Evolutionary conservation across 257 asterid species (phyloP).

Genomic region (Ilex aquifolium): DNA sequence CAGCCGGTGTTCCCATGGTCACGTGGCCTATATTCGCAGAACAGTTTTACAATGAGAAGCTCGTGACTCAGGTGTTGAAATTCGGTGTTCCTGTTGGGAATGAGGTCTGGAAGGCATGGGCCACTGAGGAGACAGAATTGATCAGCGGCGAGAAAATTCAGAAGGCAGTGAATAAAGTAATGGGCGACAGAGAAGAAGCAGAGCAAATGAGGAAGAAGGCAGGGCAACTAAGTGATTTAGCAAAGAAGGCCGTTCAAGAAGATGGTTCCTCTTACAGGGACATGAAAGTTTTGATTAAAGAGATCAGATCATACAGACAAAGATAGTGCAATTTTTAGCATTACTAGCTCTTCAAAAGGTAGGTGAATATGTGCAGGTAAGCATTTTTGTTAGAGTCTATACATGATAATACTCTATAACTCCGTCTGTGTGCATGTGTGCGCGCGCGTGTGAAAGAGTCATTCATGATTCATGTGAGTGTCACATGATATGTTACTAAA

Average conservation of each 20-base stretch:
- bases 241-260: constrained; percentile 11
- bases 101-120: constrained; percentile 10
- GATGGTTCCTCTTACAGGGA: constrained; percentile 25
- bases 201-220: constrained; percentile 4
- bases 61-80: constrained; percentile 4
- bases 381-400: no score
- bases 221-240: background rate
- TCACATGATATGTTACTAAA: no score
- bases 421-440: no score
- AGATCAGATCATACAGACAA: constrained; percentile 4
- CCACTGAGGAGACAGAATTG: background rate
- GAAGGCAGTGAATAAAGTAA: constrained; percentile 7
- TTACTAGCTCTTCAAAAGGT: no score
- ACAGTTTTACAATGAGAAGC: constrained; percentile 28
- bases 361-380: no score
- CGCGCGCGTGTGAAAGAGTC: no score
- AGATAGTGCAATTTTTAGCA: no score
- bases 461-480: no score
- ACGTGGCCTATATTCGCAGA: constrained; percentile 33
- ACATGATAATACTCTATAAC: no score
- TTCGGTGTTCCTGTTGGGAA: constrained; percentile 19
- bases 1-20: constrained; percentile 23
- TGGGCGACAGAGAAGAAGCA: constrained; percentile 8
- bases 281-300: constrained; percentile 9
- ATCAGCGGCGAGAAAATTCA: constrained; percentile 6